Base-by-base conservation (phyloP, 331 rosid genomes). In the Stylosanthes scabra region DNA sequence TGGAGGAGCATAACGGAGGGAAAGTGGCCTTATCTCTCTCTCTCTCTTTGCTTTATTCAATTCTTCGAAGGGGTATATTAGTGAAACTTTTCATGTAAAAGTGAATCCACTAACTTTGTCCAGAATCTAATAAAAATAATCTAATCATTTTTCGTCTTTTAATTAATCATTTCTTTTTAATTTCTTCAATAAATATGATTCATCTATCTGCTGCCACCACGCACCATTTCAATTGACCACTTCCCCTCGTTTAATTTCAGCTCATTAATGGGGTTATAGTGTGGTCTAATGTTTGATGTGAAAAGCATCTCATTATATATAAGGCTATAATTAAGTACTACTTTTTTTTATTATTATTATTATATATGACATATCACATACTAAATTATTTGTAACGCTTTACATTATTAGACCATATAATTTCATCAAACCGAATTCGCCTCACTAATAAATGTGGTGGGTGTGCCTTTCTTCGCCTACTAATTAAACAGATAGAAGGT, bases 31-130 rank as follows among this genome's bases (percentile, higher is more conserved):
- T 56, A 28, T n/a, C n/a, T n/a, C n/a, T n/a, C n/a, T n/a, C n/a
- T n/a, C n/a, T n/a, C n/a, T n/a, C n/a, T n/a, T n/a, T n/a, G n/a
- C 68, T 59, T 50, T 46, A 59, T 72, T 47, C 34, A 72, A 42
- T 39, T 13, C 9, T 28, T 27, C 28, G 47, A 27, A 46, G 49
- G 9, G 42, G 28, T 66, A 7, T n/a, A 57, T 13, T 25, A 5
- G 47, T 7, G 12, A 66, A 49, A 37, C 59, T 49, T 47, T 46
- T 66, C 25, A 64, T 20, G 16, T 29, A 66, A 31, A 31, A 71
- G 63, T 7, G 27, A 59, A 42, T 63, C 79, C 72, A 64, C 72
- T 66, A 8, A 41, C 61, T 65, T 55, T 62, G 69, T 72, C 16
- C 39, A 39, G 44, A 66, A 61, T 72, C 62, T 56, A 65, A 75